phyloP scores from a whole-genome alignment of 2,329 filamentous ascomycete species.

The Sporothrix brasiliensis region DNA sequence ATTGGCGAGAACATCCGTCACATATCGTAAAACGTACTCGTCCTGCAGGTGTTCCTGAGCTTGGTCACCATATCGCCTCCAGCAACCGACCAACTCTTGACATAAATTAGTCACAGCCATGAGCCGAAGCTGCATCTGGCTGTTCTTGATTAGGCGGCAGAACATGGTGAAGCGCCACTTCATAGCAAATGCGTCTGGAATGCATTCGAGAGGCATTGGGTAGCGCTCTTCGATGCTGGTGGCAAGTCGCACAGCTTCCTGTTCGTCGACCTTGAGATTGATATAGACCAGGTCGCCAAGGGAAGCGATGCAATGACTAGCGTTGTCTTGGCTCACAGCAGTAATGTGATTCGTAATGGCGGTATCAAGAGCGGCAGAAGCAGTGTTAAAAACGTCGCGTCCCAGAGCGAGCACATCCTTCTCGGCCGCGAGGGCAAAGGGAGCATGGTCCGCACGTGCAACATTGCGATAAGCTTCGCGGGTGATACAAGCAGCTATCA shows the following conservation, averaged over 20 bases:
- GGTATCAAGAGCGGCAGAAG: conserved; percentile 49
- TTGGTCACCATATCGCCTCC: conserved; percentile 58
- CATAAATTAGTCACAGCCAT: conserved; percentile 77
- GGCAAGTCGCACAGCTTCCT: conserved; percentile 44
- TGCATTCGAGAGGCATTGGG: conserved; percentile 47
- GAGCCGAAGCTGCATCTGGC: conserved; percentile 88
- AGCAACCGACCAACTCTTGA: conserved; percentile 67
- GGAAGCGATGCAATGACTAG: conserved; percentile 45
- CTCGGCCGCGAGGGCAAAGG: conserved; percentile 17
- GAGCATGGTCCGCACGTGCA: conserved; percentile 29
- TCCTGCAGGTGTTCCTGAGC: conserved; percentile 45
- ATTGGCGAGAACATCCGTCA: conserved; percentile 69
- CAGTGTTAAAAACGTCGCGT: conserved; percentile 49
- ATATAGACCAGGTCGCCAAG: conserved; percentile 52
- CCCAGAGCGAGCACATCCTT: conserved; percentile 35
- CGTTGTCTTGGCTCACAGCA: conserved; percentile 52
- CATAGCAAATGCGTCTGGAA: conserved; percentile 56
- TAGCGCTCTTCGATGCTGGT: conserved; percentile 42
- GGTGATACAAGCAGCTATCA: conserved; percentile 44
- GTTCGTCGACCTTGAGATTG: conserved; percentile 46
- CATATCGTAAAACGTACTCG: conserved; percentile 61
- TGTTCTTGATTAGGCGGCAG: conserved; percentile 74
- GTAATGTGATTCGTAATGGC: conserved; percentile 61
- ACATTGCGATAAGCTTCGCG: conserved; percentile 40
- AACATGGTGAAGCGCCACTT: conserved; percentile 72